Evolutionary conservation across 352 stramenopile genomes (phyloP), one percentile per base, ranked within the genome.

Genomic region (Phytopythium vexans): DNA sequence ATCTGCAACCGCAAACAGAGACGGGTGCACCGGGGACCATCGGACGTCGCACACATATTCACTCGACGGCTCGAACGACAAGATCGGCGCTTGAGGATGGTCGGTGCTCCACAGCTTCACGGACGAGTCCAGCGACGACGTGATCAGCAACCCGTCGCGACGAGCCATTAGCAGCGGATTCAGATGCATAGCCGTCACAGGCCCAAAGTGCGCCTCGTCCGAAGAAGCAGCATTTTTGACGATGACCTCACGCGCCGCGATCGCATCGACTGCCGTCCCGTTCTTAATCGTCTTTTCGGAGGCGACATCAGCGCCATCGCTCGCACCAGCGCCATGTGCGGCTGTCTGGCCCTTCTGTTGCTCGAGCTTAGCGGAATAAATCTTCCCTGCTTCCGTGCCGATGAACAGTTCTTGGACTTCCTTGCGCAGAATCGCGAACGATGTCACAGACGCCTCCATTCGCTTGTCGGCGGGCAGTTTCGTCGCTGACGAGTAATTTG

Each of bases 11-110:
- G 82, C 82, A 68, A 96, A 95, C 8, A 96, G 56, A 12, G 85
- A 74, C 4, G 85, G 83, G 42, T 95, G 80, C 11, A 85, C 58
- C 3, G 82, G 74, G 7, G 85, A 94, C 87, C 85, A 96, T 65
- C 80, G 70, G 21, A 93, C 86, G 53, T 96, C 87, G 51, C 85
- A 94, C 39, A 96, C 81, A 61, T 96, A 95, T 56, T 96, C 87
- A 27, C 78, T 92, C 8, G 85, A 94, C 12, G 80, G 79, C 63
- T 96, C 85, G 41, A 95, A 95, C 39, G 80, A 90, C 21, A 92
- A 72, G 27, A 93, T 65, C 1, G 85, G 80, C 15, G 56, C 66
- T 32, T 92, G 64, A 9, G 80, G 77, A 45, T 86, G 75, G 60
- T 94, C 82, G 0, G 74, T 84, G 61, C 84, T 95, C 87, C 87